phyloP scores from a whole-genome alignment of 441 rosid genomes.

The Adansonia gregorii region DNA sequence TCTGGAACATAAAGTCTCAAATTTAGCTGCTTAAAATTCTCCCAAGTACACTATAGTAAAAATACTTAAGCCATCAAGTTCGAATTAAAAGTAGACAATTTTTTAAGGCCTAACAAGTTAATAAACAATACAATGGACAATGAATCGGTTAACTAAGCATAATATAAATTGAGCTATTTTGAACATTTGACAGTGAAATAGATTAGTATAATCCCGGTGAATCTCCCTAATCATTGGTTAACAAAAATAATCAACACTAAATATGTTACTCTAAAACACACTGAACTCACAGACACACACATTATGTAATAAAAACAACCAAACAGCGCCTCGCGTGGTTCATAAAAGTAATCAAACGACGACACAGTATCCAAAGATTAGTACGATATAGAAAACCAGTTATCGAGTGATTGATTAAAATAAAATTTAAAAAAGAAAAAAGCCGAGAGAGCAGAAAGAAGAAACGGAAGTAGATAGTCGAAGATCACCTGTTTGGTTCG shows the following conservation, averaged over 20 bases:
- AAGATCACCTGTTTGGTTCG: conserved; percentile 6
- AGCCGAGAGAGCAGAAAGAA: too few relatives aligned
- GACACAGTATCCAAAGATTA: not conserved
- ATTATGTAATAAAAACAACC: not conserved
- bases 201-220: too few relatives aligned
- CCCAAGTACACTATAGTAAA: not conserved
- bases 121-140: not conserved
- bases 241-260: not conserved
- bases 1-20: not conserved
- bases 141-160: not conserved
- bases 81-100: not conserved
- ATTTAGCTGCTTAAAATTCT: not conserved
- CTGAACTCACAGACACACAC: not conserved
- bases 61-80: not conserved
- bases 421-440: not conserved
- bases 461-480: not conserved
- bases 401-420: not conserved
- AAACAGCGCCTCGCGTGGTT: not conserved
- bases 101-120: not conserved
- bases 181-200: too few relatives aligned
- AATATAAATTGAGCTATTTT: too few relatives aligned
- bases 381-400: not conserved
- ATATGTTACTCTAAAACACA: not conserved
- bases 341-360: not conserved
- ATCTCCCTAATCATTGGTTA: not conserved